Evolutionary conservation across 352 stramenopile species (phyloP).

Genomic region (Globisporangium canariense): DNA sequence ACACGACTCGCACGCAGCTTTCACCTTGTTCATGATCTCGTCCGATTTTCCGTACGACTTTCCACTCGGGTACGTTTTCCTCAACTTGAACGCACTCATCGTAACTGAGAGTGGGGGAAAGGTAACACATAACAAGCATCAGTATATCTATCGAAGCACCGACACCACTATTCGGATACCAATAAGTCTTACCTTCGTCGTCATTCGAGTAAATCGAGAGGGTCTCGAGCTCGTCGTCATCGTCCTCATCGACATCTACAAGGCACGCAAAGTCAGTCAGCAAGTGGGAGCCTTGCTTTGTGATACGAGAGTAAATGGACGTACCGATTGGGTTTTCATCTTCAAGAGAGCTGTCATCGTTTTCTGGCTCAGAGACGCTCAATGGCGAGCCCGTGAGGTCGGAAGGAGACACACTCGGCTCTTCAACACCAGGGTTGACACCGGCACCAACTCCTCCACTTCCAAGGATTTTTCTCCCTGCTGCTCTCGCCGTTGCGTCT

Average conservation of each 20-base stretch:
- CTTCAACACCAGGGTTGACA: neutral
- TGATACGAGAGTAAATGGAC: neutral
- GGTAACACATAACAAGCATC: neutral
- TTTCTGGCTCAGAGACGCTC: conserved; percentile 16
- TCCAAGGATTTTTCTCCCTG: conserved; percentile 25
- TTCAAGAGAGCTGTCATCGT: conserved; percentile 18
- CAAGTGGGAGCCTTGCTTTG: neutral
- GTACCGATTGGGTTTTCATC: conserved; percentile 18
- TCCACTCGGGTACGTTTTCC: conserved; percentile 12
- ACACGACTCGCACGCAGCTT: conserved; percentile 15
- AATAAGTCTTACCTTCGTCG: conserved; percentile 3
- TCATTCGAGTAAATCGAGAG: conserved; percentile 12
- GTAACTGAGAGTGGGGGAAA: neutral
- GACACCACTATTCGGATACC: neutral
- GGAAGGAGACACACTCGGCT: conserved; percentile 10
- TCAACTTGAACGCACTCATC: conserved; percentile 9
- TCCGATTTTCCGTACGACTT: conserved; percentile 22
- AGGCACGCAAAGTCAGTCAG: conserved; percentile 2
- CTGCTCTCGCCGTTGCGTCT: neutral
- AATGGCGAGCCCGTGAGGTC: conserved; percentile 13
- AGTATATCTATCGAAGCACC: neutral
- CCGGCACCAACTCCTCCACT: conserved; percentile 2
- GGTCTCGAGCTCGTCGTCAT: conserved; percentile 20
- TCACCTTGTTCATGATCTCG: conserved; percentile 16
- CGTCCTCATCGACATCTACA: conserved; percentile 21